phyloP scores from a whole-genome alignment of 345 rosid genomes.

The Citrus australasica region DNA sequence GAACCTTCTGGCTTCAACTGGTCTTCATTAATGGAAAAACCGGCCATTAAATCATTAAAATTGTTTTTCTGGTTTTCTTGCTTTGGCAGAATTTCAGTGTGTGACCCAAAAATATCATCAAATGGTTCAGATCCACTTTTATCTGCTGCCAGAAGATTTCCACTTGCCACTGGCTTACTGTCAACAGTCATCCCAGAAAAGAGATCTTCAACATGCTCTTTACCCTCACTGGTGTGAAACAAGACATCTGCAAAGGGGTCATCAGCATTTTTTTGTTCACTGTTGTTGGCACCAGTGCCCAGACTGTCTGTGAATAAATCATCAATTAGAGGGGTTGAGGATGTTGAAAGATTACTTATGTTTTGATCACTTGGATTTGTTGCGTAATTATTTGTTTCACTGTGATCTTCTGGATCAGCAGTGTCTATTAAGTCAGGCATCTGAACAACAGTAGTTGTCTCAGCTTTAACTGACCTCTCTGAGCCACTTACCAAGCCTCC shows the following conservation, averaged over 20 bases:
- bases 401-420: conserved; percentile 45
- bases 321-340: conserved; percentile 51
- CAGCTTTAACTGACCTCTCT: conserved; percentile 45
- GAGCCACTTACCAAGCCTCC: conserved; percentile 38
- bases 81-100: conserved; percentile 34
- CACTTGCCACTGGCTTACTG: conserved; percentile 40
- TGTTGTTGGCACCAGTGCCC: conserved; percentile 30
- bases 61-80: conserved; percentile 30
- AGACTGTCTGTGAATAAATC: conserved; percentile 72
- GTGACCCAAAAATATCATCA: conserved; percentile 71
- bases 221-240: conserved; percentile 52
- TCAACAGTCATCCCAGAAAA: conserved; percentile 81
- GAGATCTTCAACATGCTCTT: conserved; percentile 50
- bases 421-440: conserved; percentile 87
- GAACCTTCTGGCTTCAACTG: conserved; percentile 36
- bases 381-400: conserved; percentile 41
- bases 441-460: conserved; percentile 32
- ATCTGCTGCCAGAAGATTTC: conserved; percentile 27
- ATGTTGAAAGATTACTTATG: conserved; percentile 27
- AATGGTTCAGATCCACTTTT: conserved; percentile 40
- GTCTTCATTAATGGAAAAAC: conserved; percentile 55
- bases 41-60: conserved; percentile 66
- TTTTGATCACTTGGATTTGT: conserved; percentile 34
- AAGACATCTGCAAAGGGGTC: conserved; percentile 91
- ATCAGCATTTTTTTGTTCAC: conserved; percentile 46